phyloP scores from a whole-genome alignment of 1,284 basidiomycete species.

The Marasmius tenuissimus region DNA sequence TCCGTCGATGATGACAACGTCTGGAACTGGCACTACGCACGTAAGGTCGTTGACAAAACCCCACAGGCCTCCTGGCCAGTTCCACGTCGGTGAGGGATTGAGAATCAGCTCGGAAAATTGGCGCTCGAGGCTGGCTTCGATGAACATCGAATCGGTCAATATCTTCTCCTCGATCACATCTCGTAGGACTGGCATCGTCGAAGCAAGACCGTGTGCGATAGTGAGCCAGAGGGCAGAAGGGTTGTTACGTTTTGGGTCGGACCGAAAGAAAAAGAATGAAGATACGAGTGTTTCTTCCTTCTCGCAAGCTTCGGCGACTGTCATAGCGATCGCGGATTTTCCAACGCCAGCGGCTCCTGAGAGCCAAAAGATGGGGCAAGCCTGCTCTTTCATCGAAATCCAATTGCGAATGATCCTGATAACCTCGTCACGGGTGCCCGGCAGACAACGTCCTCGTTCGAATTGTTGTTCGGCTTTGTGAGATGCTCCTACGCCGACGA shows the following conservation, averaged over 20 bases:
- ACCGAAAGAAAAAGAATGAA: conserved; percentile 15
- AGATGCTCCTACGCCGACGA: background rate
- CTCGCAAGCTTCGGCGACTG: conserved; percentile 12
- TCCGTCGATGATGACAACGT: conserved; percentile 17
- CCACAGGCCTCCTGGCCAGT: background rate
- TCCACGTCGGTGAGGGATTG: background rate
- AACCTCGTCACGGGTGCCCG: conserved; percentile 12
- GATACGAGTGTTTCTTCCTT: conserved; percentile 7
- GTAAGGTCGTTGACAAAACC: background rate
- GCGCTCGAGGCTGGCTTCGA: background rate
- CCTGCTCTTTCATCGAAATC: background rate
- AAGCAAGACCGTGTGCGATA: conserved; percentile 2
- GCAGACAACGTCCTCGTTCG: conserved; percentile 8
- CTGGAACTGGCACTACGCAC: background rate
- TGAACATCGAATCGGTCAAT: background rate
- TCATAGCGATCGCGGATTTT: conserved; percentile 20
- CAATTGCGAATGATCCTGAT: conserved; percentile 13
- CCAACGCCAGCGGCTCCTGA: conserved; percentile 16
- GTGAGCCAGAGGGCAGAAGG: background rate
- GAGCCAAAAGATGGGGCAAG: conserved; percentile 15
- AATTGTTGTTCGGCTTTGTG: conserved; percentile 1
- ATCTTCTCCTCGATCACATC: background rate
- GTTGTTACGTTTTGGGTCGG: background rate
- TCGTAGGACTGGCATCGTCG: background rate
- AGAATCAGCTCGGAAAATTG: conserved; percentile 2